Percentiles rank a stretch among this genome's conserved stretches.
Evolutionary conservation across 257 asterid genomes (phyloP).

Genomic region (Apocynum venetum): DNA sequence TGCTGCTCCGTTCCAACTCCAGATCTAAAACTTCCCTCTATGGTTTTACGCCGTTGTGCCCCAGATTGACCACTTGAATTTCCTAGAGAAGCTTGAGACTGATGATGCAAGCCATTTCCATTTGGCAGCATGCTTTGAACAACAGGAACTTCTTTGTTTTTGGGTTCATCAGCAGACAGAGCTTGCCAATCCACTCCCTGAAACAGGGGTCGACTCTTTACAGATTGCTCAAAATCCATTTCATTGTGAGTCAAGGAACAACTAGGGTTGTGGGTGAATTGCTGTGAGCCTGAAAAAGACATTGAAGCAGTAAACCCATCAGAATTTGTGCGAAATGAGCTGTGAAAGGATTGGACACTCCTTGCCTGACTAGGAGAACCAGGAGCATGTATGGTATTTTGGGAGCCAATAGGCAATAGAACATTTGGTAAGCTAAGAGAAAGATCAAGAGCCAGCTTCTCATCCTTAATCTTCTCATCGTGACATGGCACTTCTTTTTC

Average conservation of each 20-base stretch:
- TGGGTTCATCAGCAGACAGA: constrained; percentile 64
- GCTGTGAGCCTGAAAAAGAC: constrained; percentile 96
- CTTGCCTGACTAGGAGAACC: constrained; percentile 86
- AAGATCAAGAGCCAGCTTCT: constrained; percentile 83
- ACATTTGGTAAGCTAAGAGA: constrained; percentile 98
- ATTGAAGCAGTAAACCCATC: constrained; percentile 89
- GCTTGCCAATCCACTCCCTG: constrained; percentile 98
- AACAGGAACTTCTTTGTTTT: constrained; percentile 52
- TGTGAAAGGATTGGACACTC: constrained; percentile 79
- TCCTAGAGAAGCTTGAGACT: constrained; percentile 53
- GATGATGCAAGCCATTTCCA: constrained; percentile 50
- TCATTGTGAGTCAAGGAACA: constrained; percentile 76
- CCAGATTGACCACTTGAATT: constrained; percentile 51
- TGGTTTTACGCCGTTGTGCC: constrained; percentile 31
- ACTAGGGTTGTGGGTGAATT: constrained; percentile 93
- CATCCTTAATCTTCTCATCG: constrained; percentile 56
- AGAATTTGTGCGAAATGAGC: constrained; percentile 76
- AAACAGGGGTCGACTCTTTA: constrained; percentile 82
- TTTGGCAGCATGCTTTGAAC: constrained; percentile 44
- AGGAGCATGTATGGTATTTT: constrained; percentile 48
- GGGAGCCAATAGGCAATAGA: constrained; percentile 70
- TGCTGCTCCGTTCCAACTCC: constrained; percentile 56
- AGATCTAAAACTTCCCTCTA: constrained; percentile 54
- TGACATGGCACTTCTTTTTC: constrained; percentile 50
- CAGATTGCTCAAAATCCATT: constrained; percentile 86